Conservation (phyloP, 2,329 filamentous ascomycete genomes). For the Thermothelomyces thermophilus region DNA sequence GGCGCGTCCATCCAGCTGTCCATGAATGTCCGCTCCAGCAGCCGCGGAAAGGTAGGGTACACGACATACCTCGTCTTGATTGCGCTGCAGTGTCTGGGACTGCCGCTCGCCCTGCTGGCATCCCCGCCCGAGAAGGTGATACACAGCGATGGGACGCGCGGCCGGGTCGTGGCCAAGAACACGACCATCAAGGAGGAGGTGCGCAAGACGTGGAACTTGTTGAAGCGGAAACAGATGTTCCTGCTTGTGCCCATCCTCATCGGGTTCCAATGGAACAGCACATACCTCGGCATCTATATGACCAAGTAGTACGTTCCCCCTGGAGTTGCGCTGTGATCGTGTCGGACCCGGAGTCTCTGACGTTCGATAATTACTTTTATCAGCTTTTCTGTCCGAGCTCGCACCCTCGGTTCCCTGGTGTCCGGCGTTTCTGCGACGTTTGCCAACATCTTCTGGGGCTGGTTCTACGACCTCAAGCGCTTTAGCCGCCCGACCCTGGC, state of each 20-base stretch:
- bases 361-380: too few relatives aligned
- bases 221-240: conserved; percentile 39
- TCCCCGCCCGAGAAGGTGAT: conserved; percentile 41
- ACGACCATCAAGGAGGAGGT: conserved; percentile 34
- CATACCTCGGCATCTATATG: conserved; percentile 46
- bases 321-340: too few relatives aligned
- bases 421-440: conserved; percentile 40
- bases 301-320: conserved; percentile 34
- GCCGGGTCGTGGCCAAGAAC: conserved; percentile 30
- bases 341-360: too few relatives aligned
- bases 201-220: conserved; percentile 32
- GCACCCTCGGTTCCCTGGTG: conserved; percentile 39
- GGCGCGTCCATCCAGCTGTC: conserved; percentile 45
- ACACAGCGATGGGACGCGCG: conserved; percentile 31
- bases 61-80: conserved; percentile 37
- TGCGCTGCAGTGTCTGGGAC: conserved; percentile 39
- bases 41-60: conserved; percentile 41
- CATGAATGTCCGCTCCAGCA: conserved; percentile 38
- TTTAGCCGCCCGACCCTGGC: conserved; percentile 38
- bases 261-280: conserved; percentile 45
- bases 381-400: conserved; percentile 43
- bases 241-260: conserved; percentile 44
- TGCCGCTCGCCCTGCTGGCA: conserved; percentile 39
- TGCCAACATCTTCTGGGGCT: conserved; percentile 44
- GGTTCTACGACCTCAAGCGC: conserved; percentile 40